Base-by-base conservation (phyloP, 2,329 filamentous ascomycete species). In the Diaporthe sp. region DNA sequence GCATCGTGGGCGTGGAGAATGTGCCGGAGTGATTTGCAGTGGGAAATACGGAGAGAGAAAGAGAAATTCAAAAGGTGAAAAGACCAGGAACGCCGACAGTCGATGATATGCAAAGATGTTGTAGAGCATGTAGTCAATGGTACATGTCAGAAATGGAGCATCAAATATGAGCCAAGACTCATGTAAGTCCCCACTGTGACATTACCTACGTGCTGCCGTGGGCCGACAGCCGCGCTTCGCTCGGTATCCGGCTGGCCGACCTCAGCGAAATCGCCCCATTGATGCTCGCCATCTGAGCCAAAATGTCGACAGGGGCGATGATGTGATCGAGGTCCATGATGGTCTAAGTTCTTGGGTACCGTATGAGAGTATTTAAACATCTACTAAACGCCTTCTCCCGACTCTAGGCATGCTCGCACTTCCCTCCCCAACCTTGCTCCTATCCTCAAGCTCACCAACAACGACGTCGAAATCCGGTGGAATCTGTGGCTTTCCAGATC, bases 161-260 rank as follows among this genome's bases (percentile, higher is more conserved):
- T 37, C 12, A 67, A 51, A 37, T 51, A 37, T 37, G 31, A 51
- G 59, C 59, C 59, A 46, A 62, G 62, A 67, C 22, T 67, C 61
- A 37, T 67, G 28, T 51, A 67, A 37, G 44, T 67, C 25, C 42
- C 61, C 61, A 51, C 44, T 5, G 19, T 34, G 10, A n/a, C 12
- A 12, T 65, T 46, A 17, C n/a, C 39, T 65, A 46, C 2, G 25
- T 31, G 39, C 59, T 1, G 17, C 39, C 39, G 59, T 67, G 42
- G 61, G n/a, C 61, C 61, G 61, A 67, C 61, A 67, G 61, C 61
- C 61, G 61, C 44, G 12, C 44, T 19, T n/a, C 42, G 61, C 61
- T 51, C 61, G 19, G 22, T 2, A 51, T 37, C 42, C 62, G 19
- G 62, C 42, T 53, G 31, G 22, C 22, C 62, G 25, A 68, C 46